Evolutionary conservation across 805 yeast genomes (phyloP).

Genomic region (Blastobotrys parvus): DNA sequence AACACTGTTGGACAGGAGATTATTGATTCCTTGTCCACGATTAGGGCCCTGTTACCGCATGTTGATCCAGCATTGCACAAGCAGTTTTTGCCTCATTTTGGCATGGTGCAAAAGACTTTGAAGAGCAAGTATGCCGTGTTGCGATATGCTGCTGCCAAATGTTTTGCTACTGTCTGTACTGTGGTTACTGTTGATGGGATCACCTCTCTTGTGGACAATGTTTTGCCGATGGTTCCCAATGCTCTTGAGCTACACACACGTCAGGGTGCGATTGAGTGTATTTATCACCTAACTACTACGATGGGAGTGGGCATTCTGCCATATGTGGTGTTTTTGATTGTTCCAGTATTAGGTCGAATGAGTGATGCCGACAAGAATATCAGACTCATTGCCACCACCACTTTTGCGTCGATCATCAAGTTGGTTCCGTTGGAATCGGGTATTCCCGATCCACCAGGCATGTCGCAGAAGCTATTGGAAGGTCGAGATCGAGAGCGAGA

Average conservation of each 20-base stretch:
- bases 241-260: constrained; percentile 63
- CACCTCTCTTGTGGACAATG: constrained; percentile 65
- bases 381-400: constrained; percentile 85
- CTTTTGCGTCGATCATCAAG: constrained; percentile 93
- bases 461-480: constrained; percentile 72
- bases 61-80: constrained; percentile 41
- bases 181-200: constrained; percentile 63
- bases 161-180: constrained; percentile 71
- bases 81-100: constrained; percentile 44
- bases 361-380: constrained; percentile 87
- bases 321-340: constrained; percentile 88
- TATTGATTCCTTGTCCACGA: constrained; percentile 78
- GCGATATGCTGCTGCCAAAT: constrained; percentile 83
- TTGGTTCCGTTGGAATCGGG: constrained; percentile 96
- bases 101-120: constrained; percentile 45
- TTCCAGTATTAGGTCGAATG: constrained; percentile 96
- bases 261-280: constrained; percentile 90
- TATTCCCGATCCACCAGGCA: constrained; percentile 87
- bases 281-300: constrained; percentile 72
- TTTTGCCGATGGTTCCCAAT: constrained; percentile 74
- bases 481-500: constrained; percentile 94
- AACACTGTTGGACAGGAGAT: constrained; percentile 59
- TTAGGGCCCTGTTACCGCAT: constrained; percentile 63
- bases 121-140: constrained; percentile 71
- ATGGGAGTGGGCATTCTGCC: constrained; percentile 91